Evolutionary conservation across 2,329 filamentous ascomycete species (phyloP).

Genomic region (Ophiostoma piceae): DNA sequence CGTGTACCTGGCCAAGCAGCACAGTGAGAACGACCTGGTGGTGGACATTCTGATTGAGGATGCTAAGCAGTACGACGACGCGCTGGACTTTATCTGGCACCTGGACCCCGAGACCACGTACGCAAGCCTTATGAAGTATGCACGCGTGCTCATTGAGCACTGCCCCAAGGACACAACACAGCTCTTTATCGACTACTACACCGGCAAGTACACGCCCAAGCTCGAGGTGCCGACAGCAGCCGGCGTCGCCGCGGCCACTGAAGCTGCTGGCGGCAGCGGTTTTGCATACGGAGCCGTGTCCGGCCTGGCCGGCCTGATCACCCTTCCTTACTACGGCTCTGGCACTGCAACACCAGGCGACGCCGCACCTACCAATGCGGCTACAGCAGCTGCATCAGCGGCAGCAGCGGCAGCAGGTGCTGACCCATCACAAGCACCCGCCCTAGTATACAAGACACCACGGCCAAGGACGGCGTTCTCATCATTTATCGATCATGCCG

Average conservation of each 20-base stretch:
- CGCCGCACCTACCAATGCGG: not conserved
- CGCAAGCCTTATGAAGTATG: constrained; percentile 88
- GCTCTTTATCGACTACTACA: constrained; percentile 93
- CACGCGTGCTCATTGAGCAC: constrained; percentile 81
- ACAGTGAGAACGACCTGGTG: constrained; percentile 87
- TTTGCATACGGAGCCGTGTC: constrained; percentile 59
- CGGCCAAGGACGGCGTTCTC: constrained; percentile 88
- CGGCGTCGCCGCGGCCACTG: constrained; percentile 36
- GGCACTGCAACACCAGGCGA: constrained; percentile 29
- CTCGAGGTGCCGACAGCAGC: constrained; percentile 46
- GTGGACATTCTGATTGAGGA: constrained; percentile 96
- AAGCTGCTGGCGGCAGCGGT: constrained; percentile 37
- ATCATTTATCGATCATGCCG: constrained; percentile 88
- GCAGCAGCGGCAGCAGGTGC: constrained; percentile 7
- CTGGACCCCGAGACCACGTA: constrained; percentile 77
- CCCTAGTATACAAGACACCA: constrained; percentile 66
- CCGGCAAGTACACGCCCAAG: constrained; percentile 71
- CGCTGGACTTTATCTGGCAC: constrained; percentile 85
- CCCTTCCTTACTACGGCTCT: constrained; percentile 76
- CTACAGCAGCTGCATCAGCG: not conserved
- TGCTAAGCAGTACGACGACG: constrained; percentile 82
- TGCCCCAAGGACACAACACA: constrained; percentile 76
- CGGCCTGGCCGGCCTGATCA: constrained; percentile 74
- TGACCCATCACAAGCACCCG: not conserved
- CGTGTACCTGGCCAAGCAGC: constrained; percentile 88